These are phyloP conservation scores for Annulohypoxylon truncatum DNA, from an alignment of 2,329 filamentous ascomycete species.

Conservation along the genomic window DNA sequence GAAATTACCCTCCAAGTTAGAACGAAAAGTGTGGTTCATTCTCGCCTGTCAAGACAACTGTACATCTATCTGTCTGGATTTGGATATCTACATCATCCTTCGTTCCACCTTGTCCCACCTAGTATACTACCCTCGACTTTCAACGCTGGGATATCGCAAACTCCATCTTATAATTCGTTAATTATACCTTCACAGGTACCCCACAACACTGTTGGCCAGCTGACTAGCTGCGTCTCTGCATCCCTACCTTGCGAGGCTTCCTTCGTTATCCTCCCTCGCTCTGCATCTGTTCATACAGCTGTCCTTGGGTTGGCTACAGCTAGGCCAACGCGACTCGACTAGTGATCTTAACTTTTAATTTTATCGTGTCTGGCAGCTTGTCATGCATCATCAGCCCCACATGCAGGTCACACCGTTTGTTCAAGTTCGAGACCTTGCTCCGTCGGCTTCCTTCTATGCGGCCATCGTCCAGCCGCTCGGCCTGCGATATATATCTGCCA, in stretches of 20 bases:
- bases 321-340: constrained; percentile 12
- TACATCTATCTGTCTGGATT: constrained; percentile 6
- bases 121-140: constrained; percentile 16
- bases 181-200: constrained; percentile 18
- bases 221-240: constrained; percentile 38
- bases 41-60: constrained; percentile 21
- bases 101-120: constrained; percentile 24
- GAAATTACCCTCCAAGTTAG: not conserved
- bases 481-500: constrained; percentile 71
- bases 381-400: constrained; percentile 32
- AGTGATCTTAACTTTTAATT: constrained; percentile 6
- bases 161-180: constrained; percentile 20
- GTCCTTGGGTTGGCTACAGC: constrained; percentile 10
- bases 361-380: constrained; percentile 18
- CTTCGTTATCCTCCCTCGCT: constrained; percentile 18
- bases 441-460: constrained; percentile 86
- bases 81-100: constrained; percentile 24
- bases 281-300: constrained; percentile 23
- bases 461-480: constrained; percentile 82
- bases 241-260: constrained; percentile 36
- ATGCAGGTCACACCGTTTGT: constrained; percentile 61
- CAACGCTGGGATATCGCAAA: constrained; percentile 3
- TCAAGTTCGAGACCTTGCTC: constrained; percentile 80
- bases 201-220: constrained; percentile 31
- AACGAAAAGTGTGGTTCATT: constrained; percentile 9